phyloP scores from a whole-genome alignment of 306 rosid species.

The Dryas octopetala region DNA sequence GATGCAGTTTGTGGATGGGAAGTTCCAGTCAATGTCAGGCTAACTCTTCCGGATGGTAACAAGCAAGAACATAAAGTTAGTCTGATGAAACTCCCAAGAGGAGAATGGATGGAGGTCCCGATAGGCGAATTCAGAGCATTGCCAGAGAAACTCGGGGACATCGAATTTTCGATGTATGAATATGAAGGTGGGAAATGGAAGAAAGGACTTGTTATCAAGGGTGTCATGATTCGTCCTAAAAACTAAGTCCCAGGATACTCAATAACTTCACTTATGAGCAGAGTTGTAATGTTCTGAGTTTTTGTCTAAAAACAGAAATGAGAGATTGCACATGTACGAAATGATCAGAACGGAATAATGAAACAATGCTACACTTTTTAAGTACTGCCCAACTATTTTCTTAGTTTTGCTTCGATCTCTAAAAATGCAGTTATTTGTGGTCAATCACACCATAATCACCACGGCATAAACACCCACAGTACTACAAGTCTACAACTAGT shows the following conservation, averaged over 20 bases:
- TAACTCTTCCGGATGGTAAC: constrained; percentile 53
- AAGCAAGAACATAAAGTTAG: constrained; percentile 41
- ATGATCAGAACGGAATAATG: constrained; percentile 2
- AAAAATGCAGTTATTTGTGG: too few relatives aligned
- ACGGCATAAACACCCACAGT: too few relatives aligned
- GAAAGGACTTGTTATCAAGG: constrained; percentile 65
- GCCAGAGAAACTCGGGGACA: constrained; percentile 35
- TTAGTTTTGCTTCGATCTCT: too few relatives aligned
- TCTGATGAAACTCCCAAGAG: constrained; percentile 31
- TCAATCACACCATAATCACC: too few relatives aligned
- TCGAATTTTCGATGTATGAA: constrained; percentile 57
- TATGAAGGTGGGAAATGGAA: constrained; percentile 62
- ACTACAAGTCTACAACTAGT: not conserved
- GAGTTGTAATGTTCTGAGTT: not conserved
- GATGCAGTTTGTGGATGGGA: constrained; percentile 58
- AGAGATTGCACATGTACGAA: not conserved
- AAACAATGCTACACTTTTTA: not conserved
- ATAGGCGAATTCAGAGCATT: constrained; percentile 48
- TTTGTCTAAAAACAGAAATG: not conserved
- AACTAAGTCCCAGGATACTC: constrained; percentile 6
- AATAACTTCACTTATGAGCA: not conserved
- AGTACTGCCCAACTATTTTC: not conserved
- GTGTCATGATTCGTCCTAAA: constrained; percentile 52
- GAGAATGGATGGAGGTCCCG: constrained; percentile 54
- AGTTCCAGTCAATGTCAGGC: constrained; percentile 56